Conservation (phyloP, 202 grass and related monocot genomes). For the Carex arenaria region DNA sequence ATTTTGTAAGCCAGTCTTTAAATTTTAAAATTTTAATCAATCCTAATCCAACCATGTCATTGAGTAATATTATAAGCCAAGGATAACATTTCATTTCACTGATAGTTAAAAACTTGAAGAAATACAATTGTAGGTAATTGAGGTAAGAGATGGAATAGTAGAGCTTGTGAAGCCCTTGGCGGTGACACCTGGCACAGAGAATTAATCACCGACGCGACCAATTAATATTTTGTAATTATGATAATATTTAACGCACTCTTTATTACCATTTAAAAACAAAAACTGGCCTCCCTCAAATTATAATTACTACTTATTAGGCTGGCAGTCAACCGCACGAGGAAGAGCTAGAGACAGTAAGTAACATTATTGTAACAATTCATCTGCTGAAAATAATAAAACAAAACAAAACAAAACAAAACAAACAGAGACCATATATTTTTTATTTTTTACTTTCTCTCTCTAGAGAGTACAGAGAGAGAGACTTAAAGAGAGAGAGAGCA, state of each 20-base stretch:
- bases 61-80: neutral
- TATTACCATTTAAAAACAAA: neutral
- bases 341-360: neutral
- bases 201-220: neutral
- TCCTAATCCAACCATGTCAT: neutral
- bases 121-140: neutral
- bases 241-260: neutral
- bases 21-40: neutral
- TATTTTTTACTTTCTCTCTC: neutral
- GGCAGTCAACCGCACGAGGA: neutral
- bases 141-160: neutral
- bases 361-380: neutral
- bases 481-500: neutral
- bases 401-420: constrained; percentile 2
- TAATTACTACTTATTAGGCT: neutral
- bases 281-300: neutral
- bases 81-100: neutral
- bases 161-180: neutral
- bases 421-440: neutral
- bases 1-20: neutral
- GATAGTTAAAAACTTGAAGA: neutral
- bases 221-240: neutral
- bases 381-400: neutral
- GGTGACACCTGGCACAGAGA: neutral
- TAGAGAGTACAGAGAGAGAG: neutral